phyloP scores from a whole-genome alignment of 441 rosid genomes.

The Hura crepitans region DNA sequence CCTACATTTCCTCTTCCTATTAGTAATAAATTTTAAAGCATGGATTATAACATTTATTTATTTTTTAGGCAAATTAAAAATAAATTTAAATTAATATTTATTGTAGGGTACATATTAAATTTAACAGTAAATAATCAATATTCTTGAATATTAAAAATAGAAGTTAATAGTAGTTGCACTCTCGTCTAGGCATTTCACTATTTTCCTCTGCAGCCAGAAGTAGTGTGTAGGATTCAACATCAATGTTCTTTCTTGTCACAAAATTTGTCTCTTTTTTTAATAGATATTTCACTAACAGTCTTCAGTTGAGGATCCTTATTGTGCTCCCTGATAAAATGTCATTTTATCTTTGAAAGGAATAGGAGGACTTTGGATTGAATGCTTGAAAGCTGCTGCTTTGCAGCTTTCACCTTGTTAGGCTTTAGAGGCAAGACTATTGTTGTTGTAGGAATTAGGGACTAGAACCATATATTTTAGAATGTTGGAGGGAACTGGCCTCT shows the following conservation, averaged over 20 bases:
- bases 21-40: no score
- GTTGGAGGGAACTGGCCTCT: constrained; percentile 41
- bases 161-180: constrained; percentile 56
- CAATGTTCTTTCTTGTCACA: constrained; percentile 54
- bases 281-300: constrained; percentile 47
- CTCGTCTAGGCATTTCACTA: constrained; percentile 16
- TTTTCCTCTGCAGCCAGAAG: constrained; percentile 43
- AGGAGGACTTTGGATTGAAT: constrained; percentile 57
- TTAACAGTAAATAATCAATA: no score
- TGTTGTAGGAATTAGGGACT: constrained; percentile 51
- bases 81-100: no score
- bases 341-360: constrained; percentile 62
- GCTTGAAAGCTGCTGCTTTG: constrained; percentile 51
- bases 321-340: constrained; percentile 54
- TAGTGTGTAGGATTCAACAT: constrained; percentile 63
- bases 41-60: no score
- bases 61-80: no score
- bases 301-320: constrained; percentile 38
- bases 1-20: no score
- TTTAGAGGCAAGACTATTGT: constrained; percentile 60
- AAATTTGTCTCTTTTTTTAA: constrained; percentile 52
- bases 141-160: no score
- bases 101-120: no score
- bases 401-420: constrained; percentile 53
- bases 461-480: constrained; percentile 45